These are phyloP conservation scores for Akanthomyces muscarius DNA, from an alignment of 2,329 filamentous ascomycete species.

Conservation along the genomic window DNA sequence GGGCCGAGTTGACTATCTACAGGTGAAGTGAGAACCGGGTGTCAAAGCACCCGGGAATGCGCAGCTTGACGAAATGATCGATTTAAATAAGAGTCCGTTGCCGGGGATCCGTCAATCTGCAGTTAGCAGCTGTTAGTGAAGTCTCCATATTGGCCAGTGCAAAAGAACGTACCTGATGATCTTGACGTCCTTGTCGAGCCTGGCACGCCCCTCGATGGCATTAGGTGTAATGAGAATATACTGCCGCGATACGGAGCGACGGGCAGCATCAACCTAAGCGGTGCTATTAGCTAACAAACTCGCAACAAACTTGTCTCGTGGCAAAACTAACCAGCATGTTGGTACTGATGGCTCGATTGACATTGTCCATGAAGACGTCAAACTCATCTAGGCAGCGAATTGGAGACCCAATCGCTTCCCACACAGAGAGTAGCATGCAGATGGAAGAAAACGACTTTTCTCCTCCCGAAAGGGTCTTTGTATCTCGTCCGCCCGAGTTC, in stretches of 20 bases:
- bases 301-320: neutral
- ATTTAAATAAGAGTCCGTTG: conserved; percentile 43
- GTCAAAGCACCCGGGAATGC: neutral
- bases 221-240: conserved; percentile 97
- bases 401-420: conserved; percentile 97
- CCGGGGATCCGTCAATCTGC: conserved; percentile 56
- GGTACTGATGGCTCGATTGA: conserved; percentile 90
- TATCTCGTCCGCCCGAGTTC: conserved; percentile 69
- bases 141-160: neutral
- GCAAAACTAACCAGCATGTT: conserved; percentile 73
- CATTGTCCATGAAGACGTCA: conserved; percentile 98
- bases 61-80: neutral
- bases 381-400: conserved; percentile 96
- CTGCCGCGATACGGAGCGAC: conserved; percentile 82
- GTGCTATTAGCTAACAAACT: neutral
- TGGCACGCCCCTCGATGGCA: conserved; percentile 61
- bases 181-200: conserved; percentile 65
- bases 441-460: conserved; percentile 98
- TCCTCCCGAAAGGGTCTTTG: conserved; percentile 89
- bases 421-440: conserved; percentile 85
- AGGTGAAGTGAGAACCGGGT: neutral
- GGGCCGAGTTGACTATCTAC: neutral
- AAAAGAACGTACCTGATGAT: conserved; percentile 60
- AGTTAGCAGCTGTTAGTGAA: conserved; percentile 24
- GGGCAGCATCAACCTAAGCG: conserved; percentile 72